These are phyloP conservation scores for Pestalotiopsis sp. DNA, from an alignment of 2,329 filamentous ascomycete genomes.

Conservation along the genomic window DNA sequence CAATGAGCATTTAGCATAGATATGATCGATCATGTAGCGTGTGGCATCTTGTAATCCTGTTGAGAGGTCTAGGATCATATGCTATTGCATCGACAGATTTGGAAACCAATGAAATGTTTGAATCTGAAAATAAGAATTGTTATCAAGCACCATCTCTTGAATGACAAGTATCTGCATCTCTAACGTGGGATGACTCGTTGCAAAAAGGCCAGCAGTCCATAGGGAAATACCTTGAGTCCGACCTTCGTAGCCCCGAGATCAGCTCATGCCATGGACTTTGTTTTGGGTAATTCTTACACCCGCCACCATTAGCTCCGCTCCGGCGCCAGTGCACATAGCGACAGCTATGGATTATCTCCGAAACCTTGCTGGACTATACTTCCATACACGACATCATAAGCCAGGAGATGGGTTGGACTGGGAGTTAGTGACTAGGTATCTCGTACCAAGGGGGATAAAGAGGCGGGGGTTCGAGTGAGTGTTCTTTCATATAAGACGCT, in stretches of 20 bases:
- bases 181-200: neutral
- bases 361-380: neutral
- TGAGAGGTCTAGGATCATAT: slow-evolving; percentile 1
- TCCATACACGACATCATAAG: neutral
- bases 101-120: neutral
- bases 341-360: neutral
- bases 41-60: neutral
- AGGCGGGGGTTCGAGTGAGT: neutral
- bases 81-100: neutral
- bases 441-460: neutral
- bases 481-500: too few relatives aligned
- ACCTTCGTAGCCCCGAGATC: too few relatives aligned
- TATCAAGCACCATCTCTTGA: neutral
- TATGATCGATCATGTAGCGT: neutral
- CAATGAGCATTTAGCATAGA: neutral
- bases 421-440: neutral
- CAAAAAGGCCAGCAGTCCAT: neutral
- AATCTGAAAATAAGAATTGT: neutral
- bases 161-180: neutral
- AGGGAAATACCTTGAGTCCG: neutral
- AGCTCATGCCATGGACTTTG: neutral
- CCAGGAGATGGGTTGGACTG: neutral
- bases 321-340: neutral
- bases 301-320: neutral
- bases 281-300: neutral